Evolutionary conservation across 306 rosid genomes (phyloP).

Genomic region (Dalbergia cochinchinensis): DNA sequence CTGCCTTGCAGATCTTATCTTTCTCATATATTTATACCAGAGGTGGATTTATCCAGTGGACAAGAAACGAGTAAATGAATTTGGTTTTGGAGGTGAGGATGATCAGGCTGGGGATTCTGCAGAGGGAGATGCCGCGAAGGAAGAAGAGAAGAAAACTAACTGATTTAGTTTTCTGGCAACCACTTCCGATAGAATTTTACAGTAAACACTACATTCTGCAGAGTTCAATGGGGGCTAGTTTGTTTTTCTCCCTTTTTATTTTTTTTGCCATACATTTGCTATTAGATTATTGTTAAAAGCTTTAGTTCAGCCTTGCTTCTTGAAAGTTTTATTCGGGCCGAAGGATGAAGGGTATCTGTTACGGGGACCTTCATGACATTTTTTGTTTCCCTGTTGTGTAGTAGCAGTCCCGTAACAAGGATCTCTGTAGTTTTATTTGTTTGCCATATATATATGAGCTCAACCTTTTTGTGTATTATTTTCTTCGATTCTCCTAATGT

Average conservation of each 20-base stretch:
- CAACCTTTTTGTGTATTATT: slow-evolving; percentile 25
- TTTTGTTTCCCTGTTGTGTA: slow-evolving; percentile 31
- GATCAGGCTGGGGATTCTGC: slow-evolving; percentile 58
- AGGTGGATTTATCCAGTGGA: slow-evolving; percentile 96
- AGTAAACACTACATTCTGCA: slow-evolving; percentile 22
- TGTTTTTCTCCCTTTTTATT: slow-evolving; percentile 42
- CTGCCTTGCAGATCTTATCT: slow-evolving; percentile 84
- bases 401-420: slow-evolving; percentile 1
- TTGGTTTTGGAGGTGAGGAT: slow-evolving; percentile 95
- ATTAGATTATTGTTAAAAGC: slow-evolving; percentile 39
- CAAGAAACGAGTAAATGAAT: slow-evolving; percentile 90
- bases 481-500: not conserved
- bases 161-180: slow-evolving; percentile 56
- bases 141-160: slow-evolving; percentile 94
- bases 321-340: slow-evolving; percentile 39
- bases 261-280: slow-evolving; percentile 42
- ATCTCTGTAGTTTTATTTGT: slow-evolving; percentile 35
- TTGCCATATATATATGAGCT: slow-evolving; percentile 27
- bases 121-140: slow-evolving; percentile 53
- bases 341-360: slow-evolving; percentile 31
- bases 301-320: slow-evolving; percentile 29
- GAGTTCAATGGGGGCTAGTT: slow-evolving; percentile 42
- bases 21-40: slow-evolving; percentile 83
- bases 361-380: slow-evolving; percentile 5
- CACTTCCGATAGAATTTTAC: slow-evolving; percentile 30